A percentile compares a stretch with the other conserved stretches of the same genome.
Evolutionary conservation across 805 yeast genomes (phyloP).

Genomic region (Yarrowia keelungensis): DNA sequence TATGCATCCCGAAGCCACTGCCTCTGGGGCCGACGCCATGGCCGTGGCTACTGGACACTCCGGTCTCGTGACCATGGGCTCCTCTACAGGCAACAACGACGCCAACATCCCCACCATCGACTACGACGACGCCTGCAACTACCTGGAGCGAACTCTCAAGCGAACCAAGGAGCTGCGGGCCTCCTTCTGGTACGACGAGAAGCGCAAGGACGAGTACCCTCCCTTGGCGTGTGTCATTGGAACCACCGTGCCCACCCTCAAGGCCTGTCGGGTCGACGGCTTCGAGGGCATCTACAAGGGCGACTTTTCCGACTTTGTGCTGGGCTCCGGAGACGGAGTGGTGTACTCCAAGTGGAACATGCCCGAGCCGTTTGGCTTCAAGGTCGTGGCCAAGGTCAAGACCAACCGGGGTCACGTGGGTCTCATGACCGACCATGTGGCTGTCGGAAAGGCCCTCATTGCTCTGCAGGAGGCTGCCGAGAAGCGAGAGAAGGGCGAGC

Average conservation of each 20-base stretch:
- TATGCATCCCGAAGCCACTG: conserved; percentile 18
- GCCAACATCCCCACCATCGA: conserved; percentile 41
- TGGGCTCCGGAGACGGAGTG: conserved; percentile 95
- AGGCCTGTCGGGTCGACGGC: conserved; percentile 74
- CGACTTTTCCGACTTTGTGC: conserved; percentile 74
- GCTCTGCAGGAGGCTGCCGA: conserved; percentile 62
- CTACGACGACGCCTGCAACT: conserved; percentile 64
- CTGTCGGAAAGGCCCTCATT: conserved; percentile 73
- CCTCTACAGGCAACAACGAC: conserved; percentile 24
- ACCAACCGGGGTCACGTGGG: conserved; percentile 79
- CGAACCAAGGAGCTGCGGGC: conserved; percentile 64
- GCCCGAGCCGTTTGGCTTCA: conserved; percentile 79
- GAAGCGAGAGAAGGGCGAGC: conserved; percentile 50
- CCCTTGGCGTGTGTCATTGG: conserved; percentile 87
- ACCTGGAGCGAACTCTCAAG: conserved; percentile 66
- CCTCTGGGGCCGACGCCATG: conserved; percentile 19
- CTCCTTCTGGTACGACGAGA: conserved; percentile 61
- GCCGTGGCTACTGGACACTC: conserved; percentile 22
- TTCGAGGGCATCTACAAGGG: conserved; percentile 71
- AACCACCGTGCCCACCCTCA: conserved; percentile 79
- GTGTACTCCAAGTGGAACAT: conserved; percentile 81
- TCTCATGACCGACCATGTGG: conserved; percentile 73
- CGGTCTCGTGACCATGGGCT: conserved; percentile 5
- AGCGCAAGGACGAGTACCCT: conserved; percentile 64
- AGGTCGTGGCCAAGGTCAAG: conserved; percentile 69